Base-by-base conservation (phyloP, 2,329 filamentous ascomycete genomes). In the Parastagonospora nodorum region DNA sequence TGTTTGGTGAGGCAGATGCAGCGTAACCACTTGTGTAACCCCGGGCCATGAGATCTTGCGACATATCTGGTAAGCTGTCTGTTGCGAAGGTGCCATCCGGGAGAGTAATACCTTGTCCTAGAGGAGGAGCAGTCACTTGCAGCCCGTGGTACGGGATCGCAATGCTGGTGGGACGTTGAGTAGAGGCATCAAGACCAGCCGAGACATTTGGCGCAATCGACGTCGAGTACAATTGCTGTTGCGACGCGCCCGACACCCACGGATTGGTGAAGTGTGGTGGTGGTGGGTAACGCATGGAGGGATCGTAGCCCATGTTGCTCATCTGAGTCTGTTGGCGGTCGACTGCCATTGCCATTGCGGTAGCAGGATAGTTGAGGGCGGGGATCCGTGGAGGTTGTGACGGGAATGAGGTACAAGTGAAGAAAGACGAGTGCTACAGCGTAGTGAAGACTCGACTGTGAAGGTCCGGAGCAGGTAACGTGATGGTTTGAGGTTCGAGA, bases 301-400 rank as follows among this genome's bases (percentile, higher is more conserved):
- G 82, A 74, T 93, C 90, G 80, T 93, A 94, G 75, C 85, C 86
- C 79, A 96, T 82, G 55, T 69, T 77, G 73, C 83, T 84, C 84
- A 89, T 78, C 86, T 75, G 75, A 59, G 71, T 62, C 63, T 80
- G 90, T 78, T 93, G 91, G 75, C 92, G 89, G 79, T 96, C 91
- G 80, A 96, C 85, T 76, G 92, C 90, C 91, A 96, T 96, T 79
- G 91, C 94, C 92, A 96, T 96, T 61, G 58, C 64, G 65, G 53
- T 48, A 37, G 50, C 30, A 50, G 50, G 45, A 38, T 32, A 9
- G 31, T n/a, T 32, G 32, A 19, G 19, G 24, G 37, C 38, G 36
- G 42, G 45, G 51, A 55, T 35, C 30, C 45, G 53, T 42, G 44
- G 56, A 35, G 46, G 55, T 37, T 42, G 51, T 45, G 48, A 55